phyloP scores from a whole-genome alignment of 1,284 basidiomycete genomes.

The Garcileccinum viscosum region DNA sequence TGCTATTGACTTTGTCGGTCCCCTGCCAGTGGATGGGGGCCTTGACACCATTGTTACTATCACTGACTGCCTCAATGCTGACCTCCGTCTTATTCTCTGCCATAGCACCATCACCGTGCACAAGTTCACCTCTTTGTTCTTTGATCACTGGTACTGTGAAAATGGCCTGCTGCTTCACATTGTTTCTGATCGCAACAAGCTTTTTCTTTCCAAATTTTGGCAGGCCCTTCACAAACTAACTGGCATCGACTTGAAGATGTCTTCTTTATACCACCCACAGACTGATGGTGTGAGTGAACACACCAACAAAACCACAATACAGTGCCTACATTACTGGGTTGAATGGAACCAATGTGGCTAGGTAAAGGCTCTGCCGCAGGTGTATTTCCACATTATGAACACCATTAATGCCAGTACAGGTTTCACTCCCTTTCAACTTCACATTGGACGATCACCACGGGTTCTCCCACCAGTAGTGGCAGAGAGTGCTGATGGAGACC shows the following conservation, averaged over 20 bases:
- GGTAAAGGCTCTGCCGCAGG: slow-evolving; percentile 40
- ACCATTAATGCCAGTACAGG: slow-evolving; percentile 40
- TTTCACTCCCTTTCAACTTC: slow-evolving; percentile 44
- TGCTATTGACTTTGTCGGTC: no score
- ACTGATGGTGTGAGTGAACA: no score
- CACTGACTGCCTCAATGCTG: slow-evolving; percentile 45
- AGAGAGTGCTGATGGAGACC: neutral
- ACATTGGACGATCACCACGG: slow-evolving; percentile 18
- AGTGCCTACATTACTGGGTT: no score
- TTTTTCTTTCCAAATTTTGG: no score
- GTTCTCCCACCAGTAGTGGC: neutral
- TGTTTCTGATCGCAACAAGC: neutral
- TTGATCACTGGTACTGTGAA: slow-evolving; percentile 43
- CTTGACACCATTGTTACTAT: slow-evolving; percentile 46
- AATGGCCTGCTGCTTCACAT: slow-evolving; percentile 37
- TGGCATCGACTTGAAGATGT: no score
- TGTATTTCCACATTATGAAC: slow-evolving; percentile 49
- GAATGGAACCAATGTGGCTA: slow-evolving; percentile 39
- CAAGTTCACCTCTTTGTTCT: slow-evolving; percentile 28
- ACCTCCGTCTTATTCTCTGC: slow-evolving; percentile 42
- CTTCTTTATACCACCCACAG: no score
- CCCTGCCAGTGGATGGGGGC: slow-evolving; percentile 19
- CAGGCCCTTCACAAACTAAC: no score
- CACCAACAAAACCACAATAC: no score
- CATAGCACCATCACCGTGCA: slow-evolving; percentile 36